Percentiles rank a stretch among this genome's conserved stretches.
Evolutionary conservation across 2,329 filamentous ascomycete species (phyloP).

Genomic region (Raffaelea ambrosiae): DNA sequence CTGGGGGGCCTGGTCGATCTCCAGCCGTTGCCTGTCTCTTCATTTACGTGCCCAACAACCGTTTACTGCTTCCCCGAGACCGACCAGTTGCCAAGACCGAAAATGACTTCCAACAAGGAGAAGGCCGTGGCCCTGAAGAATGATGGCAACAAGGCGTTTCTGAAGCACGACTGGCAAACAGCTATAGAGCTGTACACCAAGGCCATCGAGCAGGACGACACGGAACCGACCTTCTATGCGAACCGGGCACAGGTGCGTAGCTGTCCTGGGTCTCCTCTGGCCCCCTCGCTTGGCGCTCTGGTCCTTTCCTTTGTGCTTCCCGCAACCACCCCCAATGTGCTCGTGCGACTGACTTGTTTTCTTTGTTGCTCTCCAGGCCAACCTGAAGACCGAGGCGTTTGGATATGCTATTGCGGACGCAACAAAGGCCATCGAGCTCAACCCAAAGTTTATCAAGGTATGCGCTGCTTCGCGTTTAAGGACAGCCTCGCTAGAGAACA

Average conservation of each 20-base stretch:
- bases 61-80: too few relatives aligned
- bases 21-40: too few relatives aligned
- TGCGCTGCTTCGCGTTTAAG: neutral
- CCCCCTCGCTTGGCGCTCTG: neutral
- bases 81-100: neutral
- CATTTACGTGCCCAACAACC: too few relatives aligned
- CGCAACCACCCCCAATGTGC: conserved; percentile 18
- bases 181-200: conserved; percentile 80
- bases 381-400: conserved; percentile 93
- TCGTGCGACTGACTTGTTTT: conserved; percentile 26
- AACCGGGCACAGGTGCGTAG: conserved; percentile 84
- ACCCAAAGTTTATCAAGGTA: conserved; percentile 84
- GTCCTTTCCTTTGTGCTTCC: neutral
- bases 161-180: conserved; percentile 72
- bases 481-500: too few relatives aligned
- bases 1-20: too few relatives aligned
- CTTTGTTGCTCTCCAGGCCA: conserved; percentile 46
- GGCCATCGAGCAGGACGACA: conserved; percentile 75
- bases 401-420: conserved; percentile 89
- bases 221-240: conserved; percentile 83
- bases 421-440: conserved; percentile 81
- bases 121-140: conserved; percentile 81
- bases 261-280: too few relatives aligned
- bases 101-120: conserved; percentile 35
- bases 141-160: conserved; percentile 90